Evolutionary conservation across 2,329 filamentous ascomycete genomes (phyloP), one percentile per base, ranked within the genome.

Genomic region (Keithomyces neogunnii): DNA sequence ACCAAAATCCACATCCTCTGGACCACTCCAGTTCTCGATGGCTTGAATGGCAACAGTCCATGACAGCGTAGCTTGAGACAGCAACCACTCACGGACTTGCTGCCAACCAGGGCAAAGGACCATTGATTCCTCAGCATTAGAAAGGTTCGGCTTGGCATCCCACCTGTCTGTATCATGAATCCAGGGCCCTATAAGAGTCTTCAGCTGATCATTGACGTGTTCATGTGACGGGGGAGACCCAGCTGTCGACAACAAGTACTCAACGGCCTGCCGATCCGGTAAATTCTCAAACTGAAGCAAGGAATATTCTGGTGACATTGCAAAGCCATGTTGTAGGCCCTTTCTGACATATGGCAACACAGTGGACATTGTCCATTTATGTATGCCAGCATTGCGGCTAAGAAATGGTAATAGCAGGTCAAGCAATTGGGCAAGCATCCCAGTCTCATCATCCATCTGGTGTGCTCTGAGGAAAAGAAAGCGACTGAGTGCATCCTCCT

Each of bases 11-110:
- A 85, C 75, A 60, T 91, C 87, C 5, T 72, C 72, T 0, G 86
- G 85, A 0, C 87, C 88, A 59, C 85, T 81, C 87, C 87, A 92
- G 56, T 86, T 78, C 54, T 83, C 77, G 35, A 90, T 71, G 6
- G 78, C 82, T 47, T 75, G 73, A 33, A 83, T 73, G n/a, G 81
- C 78, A n/a, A 82, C 70, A 30, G 66, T 70, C 75, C 88, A 86
- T 13, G 81, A 77, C 26, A 71, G 72, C 3, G 73, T 71, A 1
- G 86, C 82, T 54, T 82, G 79, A 3, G 69, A 62, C 11, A 78
- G 72, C 39, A 92, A 73, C 86, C 86, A 91, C 50, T 77, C 72
- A 49, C 87, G 80, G 3, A 85, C 73, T 55, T 79, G 74, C 55
- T 88, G 82, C 86, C 86, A 91, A 6, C 82, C 85, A 42, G 77